Evolutionary conservation across 2,329 filamentous ascomycete genomes (phyloP).

Genomic region (Hansfordia pulvinata): DNA sequence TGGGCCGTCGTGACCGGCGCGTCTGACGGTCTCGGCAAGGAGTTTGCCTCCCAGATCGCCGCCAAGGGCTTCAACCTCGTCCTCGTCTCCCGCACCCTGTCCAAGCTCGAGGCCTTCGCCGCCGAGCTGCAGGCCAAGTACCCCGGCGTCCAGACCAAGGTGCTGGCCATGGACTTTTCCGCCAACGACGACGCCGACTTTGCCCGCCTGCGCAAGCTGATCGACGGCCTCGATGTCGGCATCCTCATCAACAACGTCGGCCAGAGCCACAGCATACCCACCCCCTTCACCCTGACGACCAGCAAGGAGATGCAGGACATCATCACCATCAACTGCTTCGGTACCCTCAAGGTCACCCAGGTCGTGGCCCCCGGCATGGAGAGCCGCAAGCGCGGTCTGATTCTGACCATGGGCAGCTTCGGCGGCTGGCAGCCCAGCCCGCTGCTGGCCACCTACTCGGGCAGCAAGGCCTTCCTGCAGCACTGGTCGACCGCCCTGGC

Average conservation of each 20-base stretch:
- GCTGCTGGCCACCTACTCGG: conserved; percentile 88
- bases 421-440: conserved; percentile 87
- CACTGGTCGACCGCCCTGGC: conserved; percentile 85
- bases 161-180: conserved; percentile 83
- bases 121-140: conserved; percentile 62
- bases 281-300: conserved; percentile 70
- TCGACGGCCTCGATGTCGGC: conserved; percentile 65
- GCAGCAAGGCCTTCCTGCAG: conserved; percentile 95
- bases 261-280: conserved; percentile 84
- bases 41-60: conserved; percentile 84
- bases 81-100: conserved; percentile 87
- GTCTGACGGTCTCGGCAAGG: conserved; percentile 92
- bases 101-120: conserved; percentile 71
- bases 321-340: conserved; percentile 88
- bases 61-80: conserved; percentile 88
- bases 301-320: conserved; percentile 76
- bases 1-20: conserved; percentile 94
- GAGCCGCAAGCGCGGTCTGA: conserved; percentile 70
- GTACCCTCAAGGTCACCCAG: conserved; percentile 78
- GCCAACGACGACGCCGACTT: conserved; percentile 71
- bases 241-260: conserved; percentile 97
- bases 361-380: conserved; percentile 76
- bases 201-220: conserved; percentile 51
- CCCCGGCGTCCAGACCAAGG: conserved; percentile 57
- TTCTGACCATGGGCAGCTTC: conserved; percentile 96